Conservation (phyloP, 2,329 filamentous ascomycete species). For the Lasiodiplodia sp. region DNA sequence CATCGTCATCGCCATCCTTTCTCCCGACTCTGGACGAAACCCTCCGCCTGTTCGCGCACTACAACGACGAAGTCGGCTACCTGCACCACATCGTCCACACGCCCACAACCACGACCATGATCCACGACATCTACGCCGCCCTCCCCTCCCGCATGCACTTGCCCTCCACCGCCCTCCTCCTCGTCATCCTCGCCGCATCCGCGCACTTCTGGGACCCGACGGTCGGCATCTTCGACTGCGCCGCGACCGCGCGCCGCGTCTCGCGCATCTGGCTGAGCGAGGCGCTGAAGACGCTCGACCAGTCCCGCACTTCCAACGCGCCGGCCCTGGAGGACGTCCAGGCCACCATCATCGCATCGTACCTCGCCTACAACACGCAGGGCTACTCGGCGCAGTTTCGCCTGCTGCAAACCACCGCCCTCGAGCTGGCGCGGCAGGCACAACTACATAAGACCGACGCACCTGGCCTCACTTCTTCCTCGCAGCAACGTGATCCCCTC, state of each 20-base stretch:
- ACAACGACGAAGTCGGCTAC: slow-evolving; percentile 4
- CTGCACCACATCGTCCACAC: slow-evolving; percentile 8
- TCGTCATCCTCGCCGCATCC: not conserved
- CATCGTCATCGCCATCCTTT: not conserved
- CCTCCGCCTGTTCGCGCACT: not conserved
- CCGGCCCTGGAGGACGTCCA: slow-evolving; percentile 48
- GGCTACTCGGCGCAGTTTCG: slow-evolving; percentile 39
- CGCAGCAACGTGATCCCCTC: slow-evolving; percentile 29
- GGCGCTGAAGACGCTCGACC: not conserved
- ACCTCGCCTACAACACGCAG: slow-evolving; percentile 45
- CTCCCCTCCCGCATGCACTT: not conserved
- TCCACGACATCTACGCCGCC: not conserved
- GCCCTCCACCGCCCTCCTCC: not conserved
- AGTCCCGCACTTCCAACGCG: not conserved
- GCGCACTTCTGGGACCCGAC: slow-evolving; percentile 12
- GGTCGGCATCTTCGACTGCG: not conserved
- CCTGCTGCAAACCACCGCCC: slow-evolving; percentile 5
- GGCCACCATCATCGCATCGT: slow-evolving; percentile 45
- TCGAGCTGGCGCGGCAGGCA: not conserved
- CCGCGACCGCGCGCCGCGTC: not conserved
- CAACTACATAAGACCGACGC: slow-evolving; percentile 34
- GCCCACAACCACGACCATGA: not conserved
- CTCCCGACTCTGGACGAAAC: not conserved
- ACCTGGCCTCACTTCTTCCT: not conserved
- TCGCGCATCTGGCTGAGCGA: not conserved